Base-by-base conservation (phyloP, 306 rosid genomes). In the Castanea mollissima region DNA sequence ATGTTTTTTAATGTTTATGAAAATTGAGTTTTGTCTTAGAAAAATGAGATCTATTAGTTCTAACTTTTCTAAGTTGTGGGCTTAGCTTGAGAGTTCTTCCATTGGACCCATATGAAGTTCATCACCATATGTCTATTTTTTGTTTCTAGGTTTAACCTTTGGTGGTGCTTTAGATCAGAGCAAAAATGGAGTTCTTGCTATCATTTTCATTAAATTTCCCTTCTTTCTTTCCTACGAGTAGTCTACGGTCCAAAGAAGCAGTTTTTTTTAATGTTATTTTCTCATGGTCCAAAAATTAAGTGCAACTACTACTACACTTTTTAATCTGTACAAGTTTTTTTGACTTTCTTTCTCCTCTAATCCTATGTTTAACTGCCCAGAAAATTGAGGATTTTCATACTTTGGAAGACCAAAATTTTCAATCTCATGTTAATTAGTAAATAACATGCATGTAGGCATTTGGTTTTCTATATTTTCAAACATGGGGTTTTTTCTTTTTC, bases 361-460 rank as follows among this genome's bases (percentile, higher is more conserved):
- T 4, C 41, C 41, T 35, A 4, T 3, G 41, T 35, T 1, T 44
- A 59, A 14, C 57, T 59, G 3, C 29, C 1, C 16, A 64, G 52
- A 64, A 55, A 77, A 58, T 55, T 64, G 67, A 71, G 75, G 70
- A 69, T n/a, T 59, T 44, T 7, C 15, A 1, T 0, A 3, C 5
- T 41, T 25, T 25, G 27, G 27, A 25, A 25, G 27, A 25, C 27
- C 27, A 25, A 73, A 25, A 18, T 14, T 34, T 14, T 27, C 6
- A 69, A 78, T 18, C 72, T 72, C 54, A 68, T 35, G 70, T 46
- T 34, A 34, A 21, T 19, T 65, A 32, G 49, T 21, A 6, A 23
- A 62, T 25, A 75, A 75, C 76, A 63, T 79, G 86, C 73, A 62
- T 76, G 74, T 46, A 60, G 56, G 67, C 59, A 18, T 59, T 23